phyloP scores from a whole-genome alignment of 179 eudicot genomes.

The Beta macrorhiza region DNA sequence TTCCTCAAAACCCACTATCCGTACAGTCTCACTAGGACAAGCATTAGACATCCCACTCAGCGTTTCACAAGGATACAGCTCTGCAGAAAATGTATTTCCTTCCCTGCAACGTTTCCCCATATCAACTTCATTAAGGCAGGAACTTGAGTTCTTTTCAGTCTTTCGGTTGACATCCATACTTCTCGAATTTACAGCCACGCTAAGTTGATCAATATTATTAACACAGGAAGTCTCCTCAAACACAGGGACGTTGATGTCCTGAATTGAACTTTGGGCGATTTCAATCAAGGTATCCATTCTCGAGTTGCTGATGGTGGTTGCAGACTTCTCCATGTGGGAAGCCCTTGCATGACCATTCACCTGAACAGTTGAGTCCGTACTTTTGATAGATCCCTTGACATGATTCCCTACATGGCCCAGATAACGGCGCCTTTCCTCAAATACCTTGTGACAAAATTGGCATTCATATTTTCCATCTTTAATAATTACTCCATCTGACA shows the following conservation, averaged over 20 bases:
- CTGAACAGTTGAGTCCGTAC: conserved; percentile 27
- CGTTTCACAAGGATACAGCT: conserved; percentile 16
- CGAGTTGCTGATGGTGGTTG: conserved; percentile 26
- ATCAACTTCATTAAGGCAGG: conserved; percentile 17
- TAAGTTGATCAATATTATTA: conserved; percentile 24
- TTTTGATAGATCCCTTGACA: conserved; percentile 42
- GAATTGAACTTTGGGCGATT: conserved; percentile 44
- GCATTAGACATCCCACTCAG: background rate
- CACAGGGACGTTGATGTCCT: conserved; percentile 25
- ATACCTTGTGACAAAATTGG: conserved; percentile 56
- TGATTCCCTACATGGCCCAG: conserved; percentile 60
- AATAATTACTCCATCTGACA: conserved; percentile 52
- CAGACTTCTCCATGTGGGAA: conserved; percentile 7
- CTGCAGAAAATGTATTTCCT: conserved; percentile 14
- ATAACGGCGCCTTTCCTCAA: conserved; percentile 52
- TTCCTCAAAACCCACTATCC: conserved; percentile 5
- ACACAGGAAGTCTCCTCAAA: conserved; percentile 16
- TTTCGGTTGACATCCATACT: conserved; percentile 22
- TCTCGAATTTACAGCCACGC: conserved; percentile 16
- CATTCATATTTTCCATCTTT: conserved; percentile 60
- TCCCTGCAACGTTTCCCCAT: background rate
- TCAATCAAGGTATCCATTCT: conserved; percentile 46
- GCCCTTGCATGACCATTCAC: conserved; percentile 9
- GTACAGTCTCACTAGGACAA: conserved; percentile 10
- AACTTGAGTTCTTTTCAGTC: conserved; percentile 21